phyloP scores from a whole-genome alignment of 208 protist genomes.

The Phytomonas francai region DNA sequence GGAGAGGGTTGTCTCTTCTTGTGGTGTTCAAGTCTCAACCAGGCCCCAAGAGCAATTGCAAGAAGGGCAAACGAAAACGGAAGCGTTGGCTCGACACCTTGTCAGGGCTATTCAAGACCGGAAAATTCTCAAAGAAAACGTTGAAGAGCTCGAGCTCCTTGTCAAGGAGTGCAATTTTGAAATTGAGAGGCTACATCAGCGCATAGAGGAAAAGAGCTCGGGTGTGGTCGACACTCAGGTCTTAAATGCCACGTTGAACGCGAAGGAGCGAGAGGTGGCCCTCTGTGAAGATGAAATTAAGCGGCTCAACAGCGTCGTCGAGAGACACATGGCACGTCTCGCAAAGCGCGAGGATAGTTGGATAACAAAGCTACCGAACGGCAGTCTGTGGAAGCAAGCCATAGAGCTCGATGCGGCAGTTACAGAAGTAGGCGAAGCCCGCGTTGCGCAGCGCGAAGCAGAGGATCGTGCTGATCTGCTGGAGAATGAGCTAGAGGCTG shows the following conservation, averaged over 20 bases:
- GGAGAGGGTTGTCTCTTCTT: background rate
- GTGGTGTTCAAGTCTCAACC: background rate
- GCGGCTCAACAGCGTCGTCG: constrained; percentile 49
- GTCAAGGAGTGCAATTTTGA: constrained; percentile 54
- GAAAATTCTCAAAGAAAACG: constrained; percentile 42
- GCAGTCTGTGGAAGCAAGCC: constrained; percentile 21
- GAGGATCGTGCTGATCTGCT: constrained; percentile 51
- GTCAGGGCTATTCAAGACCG: constrained; percentile 69
- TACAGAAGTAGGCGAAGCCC: constrained; percentile 51
- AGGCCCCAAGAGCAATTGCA: constrained; percentile 13
- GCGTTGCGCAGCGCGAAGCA: constrained; percentile 53
- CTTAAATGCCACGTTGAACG: constrained; percentile 35
- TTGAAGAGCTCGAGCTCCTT: constrained; percentile 50
- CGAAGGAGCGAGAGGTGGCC: constrained; percentile 70
- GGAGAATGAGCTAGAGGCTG: constrained; percentile 47
- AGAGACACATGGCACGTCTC: constrained; percentile 35
- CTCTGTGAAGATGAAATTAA: constrained; percentile 73
- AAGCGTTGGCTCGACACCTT: constrained; percentile 71
- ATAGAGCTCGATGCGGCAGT: constrained; percentile 39
- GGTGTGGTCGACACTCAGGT: constrained; percentile 19
- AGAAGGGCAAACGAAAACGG: constrained; percentile 57
- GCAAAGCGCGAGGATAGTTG: constrained; percentile 5
- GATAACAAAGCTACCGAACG: constrained; percentile 6
- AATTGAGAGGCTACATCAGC: constrained; percentile 41
- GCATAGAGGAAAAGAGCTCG: constrained; percentile 32